phyloP scores from a whole-genome alignment of 2,329 filamentous ascomycete species.

The Aspergillus ibericus region DNA sequence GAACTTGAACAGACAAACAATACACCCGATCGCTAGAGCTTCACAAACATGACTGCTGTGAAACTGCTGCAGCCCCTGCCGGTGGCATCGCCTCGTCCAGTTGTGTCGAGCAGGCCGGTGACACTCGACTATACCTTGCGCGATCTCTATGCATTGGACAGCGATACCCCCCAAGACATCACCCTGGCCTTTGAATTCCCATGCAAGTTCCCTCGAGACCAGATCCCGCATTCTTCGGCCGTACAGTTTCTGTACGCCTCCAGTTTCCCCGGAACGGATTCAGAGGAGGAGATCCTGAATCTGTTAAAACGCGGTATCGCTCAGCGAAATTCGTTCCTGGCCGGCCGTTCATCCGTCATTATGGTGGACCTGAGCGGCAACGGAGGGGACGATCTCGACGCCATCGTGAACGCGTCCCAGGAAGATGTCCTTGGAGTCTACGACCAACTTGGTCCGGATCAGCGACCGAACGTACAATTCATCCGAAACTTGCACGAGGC shows the following conservation, averaged over 20 bases:
- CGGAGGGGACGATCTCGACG: background rate
- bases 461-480: background rate
- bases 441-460: background rate
- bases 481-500: background rate
- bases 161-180: background rate
- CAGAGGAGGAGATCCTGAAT: background rate
- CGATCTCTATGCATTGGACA: conserved; percentile 4
- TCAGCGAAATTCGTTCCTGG: background rate
- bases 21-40: background rate
- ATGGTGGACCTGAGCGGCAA: background rate
- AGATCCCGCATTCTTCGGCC: background rate
- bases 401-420: background rate
- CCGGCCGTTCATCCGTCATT: background rate
- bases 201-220: background rate
- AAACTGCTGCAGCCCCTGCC: background rate
- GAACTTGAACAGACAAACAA: background rate
- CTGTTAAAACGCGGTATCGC: background rate
- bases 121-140: conserved; percentile 4
- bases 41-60: background rate
- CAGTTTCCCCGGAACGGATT: background rate
- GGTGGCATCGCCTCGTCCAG: background rate
- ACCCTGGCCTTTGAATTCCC: background rate
- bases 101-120: background rate
- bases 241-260: background rate
- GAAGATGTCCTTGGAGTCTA: background rate